Conservation (phyloP, 2,329 filamentous ascomycete species). For the Diaporthe capsici region DNA sequence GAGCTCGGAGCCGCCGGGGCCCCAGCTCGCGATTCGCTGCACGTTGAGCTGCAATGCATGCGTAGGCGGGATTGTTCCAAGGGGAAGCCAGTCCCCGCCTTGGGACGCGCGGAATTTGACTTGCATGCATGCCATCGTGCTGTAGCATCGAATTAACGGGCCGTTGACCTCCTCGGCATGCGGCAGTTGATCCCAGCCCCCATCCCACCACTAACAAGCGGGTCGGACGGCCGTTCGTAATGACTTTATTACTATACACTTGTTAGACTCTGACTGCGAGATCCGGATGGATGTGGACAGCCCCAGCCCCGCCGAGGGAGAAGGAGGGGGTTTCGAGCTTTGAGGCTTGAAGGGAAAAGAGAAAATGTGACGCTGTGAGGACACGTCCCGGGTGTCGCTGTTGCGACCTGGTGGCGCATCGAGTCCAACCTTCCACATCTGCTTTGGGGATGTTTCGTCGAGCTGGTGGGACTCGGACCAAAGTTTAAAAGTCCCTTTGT, state of each 20-base stretch:
- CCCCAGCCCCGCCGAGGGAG: conserved; percentile 6
- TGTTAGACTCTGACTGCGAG: background rate
- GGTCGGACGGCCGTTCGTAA: background rate
- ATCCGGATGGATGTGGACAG: background rate
- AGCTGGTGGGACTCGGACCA: conserved; percentile 22
- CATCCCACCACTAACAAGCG: background rate
- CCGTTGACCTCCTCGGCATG: conserved; percentile 26
- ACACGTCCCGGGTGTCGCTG: conserved; percentile 1
- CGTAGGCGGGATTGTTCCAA: background rate
- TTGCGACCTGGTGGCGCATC: conserved; percentile 15
- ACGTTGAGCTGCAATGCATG: conserved; percentile 8
- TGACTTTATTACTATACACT: background rate
- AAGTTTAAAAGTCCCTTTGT: background rate
- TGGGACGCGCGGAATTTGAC: conserved; percentile 12
- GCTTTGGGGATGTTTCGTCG: conserved; percentile 30
- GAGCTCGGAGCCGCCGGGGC: conserved; percentile 9
- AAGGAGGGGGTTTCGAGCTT: background rate
- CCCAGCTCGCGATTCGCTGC: conserved; percentile 26
- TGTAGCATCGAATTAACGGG: conserved; percentile 28
- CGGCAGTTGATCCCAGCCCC: conserved; percentile 22
- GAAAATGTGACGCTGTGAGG: conserved; percentile 3
- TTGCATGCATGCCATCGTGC: conserved; percentile 15
- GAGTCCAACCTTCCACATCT: conserved; percentile 17
- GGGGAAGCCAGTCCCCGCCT: background rate
- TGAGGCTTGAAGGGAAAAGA: background rate